Base-by-base conservation (phyloP, 2,329 filamentous ascomycete genomes). In the Cladosporium sp. region DNA sequence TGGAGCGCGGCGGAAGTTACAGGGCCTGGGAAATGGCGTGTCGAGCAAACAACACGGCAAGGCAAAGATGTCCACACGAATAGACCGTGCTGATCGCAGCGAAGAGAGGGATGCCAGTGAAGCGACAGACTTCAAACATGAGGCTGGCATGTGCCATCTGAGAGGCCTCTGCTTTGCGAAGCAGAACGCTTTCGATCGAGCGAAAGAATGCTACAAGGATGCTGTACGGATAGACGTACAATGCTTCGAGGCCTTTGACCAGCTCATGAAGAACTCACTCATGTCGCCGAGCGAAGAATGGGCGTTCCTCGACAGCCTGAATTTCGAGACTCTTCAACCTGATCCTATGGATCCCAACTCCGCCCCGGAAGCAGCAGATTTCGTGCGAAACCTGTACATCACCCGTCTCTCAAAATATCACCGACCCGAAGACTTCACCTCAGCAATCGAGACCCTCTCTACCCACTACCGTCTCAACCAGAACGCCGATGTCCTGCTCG, bases 161-260 rank as follows among this genome's bases (percentile, higher is more conserved):
- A 80, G 93, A 19, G 93, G 93, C 4, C 80, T 96, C 43, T 97
- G 95, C 75, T 96, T 90, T 67, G 91, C 93, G 6, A 96, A 96
- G 70, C 89, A 96, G 68, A 99, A 97, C 69, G 88, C 92, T 20
- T 97, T 97, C 62, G 93, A 99, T 67, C 85, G 90, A 29, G 93
- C 93, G 47, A 96, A 96, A 68, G 91, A 97, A 63, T 97, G 93
- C 73, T 99, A 97, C 78, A 97, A 96, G 73, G 89, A 95, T 62
- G 93, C 93, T 2, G 90, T 97, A 40, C 84, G 88, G 55, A 96
- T 99, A 64, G 93, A 99, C 65, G 91, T 97, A 3, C 91, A 96
- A 68, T 99, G 93, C 71, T 97, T 96, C 65, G 93, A 99, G 70
- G 93, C 93, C 0, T 97, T 99, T 65, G 91, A 96, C 62, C 91